These are phyloP conservation scores for Arctium lappa DNA, from an alignment of 129 eudicot species.

Conservation along the genomic window DNA sequence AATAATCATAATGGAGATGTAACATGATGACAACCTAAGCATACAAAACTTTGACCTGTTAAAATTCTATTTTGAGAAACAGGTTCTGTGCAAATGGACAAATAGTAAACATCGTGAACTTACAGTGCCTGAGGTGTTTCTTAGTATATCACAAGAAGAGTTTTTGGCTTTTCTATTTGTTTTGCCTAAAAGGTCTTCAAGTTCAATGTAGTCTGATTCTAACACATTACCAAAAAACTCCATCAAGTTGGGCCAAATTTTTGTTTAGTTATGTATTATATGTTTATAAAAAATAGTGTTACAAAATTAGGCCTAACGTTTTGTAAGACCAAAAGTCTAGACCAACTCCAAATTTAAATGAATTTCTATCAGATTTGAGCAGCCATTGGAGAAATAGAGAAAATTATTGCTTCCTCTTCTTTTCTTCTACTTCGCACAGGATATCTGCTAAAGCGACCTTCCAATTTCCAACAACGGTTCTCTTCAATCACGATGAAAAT, in stretches of 20 bases:
- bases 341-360: no score
- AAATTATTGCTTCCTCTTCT: no score
- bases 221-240: not conserved
- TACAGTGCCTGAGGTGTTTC: not conserved
- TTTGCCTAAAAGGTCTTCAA: not conserved
- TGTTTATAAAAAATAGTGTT: no score
- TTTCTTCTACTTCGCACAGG: no score
- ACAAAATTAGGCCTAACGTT: no score
- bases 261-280: no score
- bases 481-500: no score
- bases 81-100: not conserved
- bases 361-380: no score
- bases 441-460: no score
- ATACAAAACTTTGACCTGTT: not conserved
- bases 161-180: not conserved
- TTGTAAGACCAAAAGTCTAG: no score
- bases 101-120: not conserved
- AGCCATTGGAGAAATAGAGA: no score
- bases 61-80: not conserved
- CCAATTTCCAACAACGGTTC: no score
- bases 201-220: not conserved
- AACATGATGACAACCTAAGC: not conserved
- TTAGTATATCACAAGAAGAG: not conserved
- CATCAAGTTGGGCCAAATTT: not conserved
- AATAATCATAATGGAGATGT: not conserved